A percentile compares a stretch with the other conserved stretches of the same genome.
These are phyloP conservation scores for Musa beccarii DNA, from an alignment of 176 grass and related monocot species.

Conservation along the genomic window DNA sequence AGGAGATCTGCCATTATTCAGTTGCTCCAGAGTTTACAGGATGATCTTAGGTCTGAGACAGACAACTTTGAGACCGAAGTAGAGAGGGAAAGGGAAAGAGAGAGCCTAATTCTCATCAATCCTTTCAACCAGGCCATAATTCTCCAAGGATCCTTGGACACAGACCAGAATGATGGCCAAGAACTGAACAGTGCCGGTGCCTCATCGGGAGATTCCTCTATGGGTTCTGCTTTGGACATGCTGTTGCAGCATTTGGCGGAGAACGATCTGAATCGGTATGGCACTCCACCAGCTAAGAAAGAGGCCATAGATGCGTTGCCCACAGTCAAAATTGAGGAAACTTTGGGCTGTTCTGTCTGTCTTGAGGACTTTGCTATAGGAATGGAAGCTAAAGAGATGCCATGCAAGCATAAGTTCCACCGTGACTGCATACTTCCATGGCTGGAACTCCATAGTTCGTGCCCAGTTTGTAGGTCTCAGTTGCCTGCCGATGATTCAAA, in stretches of 20 bases:
- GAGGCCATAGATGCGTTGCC: slow-evolving; percentile 67
- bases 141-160: slow-evolving; percentile 47
- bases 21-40: slow-evolving; percentile 69
- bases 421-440: slow-evolving; percentile 73
- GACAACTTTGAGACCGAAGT: slow-evolving; percentile 17
- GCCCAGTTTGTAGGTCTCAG: slow-evolving; percentile 82
- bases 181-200: slow-evolving; percentile 26
- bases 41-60: slow-evolving; percentile 39
- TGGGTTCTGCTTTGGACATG: slow-evolving; percentile 65
- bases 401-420: slow-evolving; percentile 92
- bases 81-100: slow-evolving; percentile 36
- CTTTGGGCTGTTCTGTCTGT: slow-evolving; percentile 75
- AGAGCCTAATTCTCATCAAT: slow-evolving; percentile 43
- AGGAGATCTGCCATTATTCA: slow-evolving; percentile 49
- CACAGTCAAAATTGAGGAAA: slow-evolving; percentile 56
- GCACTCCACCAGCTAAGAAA: slow-evolving; percentile 78
- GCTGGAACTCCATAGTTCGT: slow-evolving; percentile 94
- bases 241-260: slow-evolving; percentile 89
- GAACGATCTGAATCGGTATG: slow-evolving; percentile 56
- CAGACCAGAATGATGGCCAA: slow-evolving; percentile 29
- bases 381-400: slow-evolving; percentile 71
- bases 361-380: slow-evolving; percentile 82
- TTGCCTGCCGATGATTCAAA: slow-evolving; percentile 62
- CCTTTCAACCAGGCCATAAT: slow-evolving; percentile 84
- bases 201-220: slow-evolving; percentile 66